Base-by-base conservation (phyloP, 176 grass and related monocot species). In the Triticum monococcum region DNA sequence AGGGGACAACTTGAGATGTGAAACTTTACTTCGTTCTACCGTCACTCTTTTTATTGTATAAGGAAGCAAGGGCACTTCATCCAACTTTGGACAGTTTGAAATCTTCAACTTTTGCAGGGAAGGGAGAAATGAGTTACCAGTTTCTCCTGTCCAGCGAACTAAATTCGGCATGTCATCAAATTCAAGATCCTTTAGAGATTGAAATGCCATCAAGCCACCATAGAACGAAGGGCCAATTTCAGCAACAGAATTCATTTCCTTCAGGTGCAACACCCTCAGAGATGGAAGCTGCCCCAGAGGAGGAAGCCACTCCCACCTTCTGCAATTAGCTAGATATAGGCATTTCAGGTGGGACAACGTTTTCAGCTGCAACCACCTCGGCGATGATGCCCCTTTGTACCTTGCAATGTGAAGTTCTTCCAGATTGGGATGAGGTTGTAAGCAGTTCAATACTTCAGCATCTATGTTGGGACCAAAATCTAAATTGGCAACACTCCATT, bases 331-430 rank as follows among this genome's bases (percentile, higher is more conserved):
- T 43, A 89, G 59, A 46, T 41, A 37, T 22, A 93, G 17, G 46
- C 56, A 68, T 76, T 90, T 86, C 14, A 90, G 60, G 24, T 85
- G 52, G 23, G 12, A 45, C 8, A 85, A 59, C 46, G 1, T 69
- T 64, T 68, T 70, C 30, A 37, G 6, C n/a, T 79, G 30, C 43
- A 76, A 59, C 87, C 88, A 90, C 8, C 78, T 84, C 25, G 88
- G 88, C 28, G 88, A 85, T 59, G 88, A 85, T 57, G 9, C 68
- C 74, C 86, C 84, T 63, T 69, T 74, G 64, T 90, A 93, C 69
- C 50, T 70, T 62, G 23, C 63, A 32, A 93, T 87, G 80, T 65
- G 81, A 80, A 93, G 80, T 68, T 87, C 87, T 63, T 83, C 78
- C 48, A 92, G 60, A 63, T 61, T 79, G 26, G 59, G 25, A 63